A percentile compares a stretch with the other conserved stretches of the same genome.
These are phyloP conservation scores for Pyrenophora teres DNA, from an alignment of 2,329 filamentous ascomycete species.

Conservation along the genomic window DNA sequence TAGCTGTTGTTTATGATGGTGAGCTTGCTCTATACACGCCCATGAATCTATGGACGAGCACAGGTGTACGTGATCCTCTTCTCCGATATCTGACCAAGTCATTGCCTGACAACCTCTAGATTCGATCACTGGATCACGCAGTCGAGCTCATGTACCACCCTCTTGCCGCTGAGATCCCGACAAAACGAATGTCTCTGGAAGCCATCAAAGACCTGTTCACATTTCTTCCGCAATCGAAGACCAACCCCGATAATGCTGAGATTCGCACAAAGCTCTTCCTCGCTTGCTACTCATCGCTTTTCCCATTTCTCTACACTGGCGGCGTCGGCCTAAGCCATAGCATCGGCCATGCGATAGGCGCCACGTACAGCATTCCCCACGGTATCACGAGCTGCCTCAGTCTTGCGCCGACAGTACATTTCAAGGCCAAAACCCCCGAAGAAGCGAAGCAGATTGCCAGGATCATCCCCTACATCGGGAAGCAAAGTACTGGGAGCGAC, in stretches of 20 bases:
- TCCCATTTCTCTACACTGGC: conserved; percentile 55
- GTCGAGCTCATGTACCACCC: conserved; percentile 61
- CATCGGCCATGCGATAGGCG: conserved; percentile 59
- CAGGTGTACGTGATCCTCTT: conserved; percentile 45
- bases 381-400: conserved; percentile 61
- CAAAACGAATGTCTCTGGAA: conserved; percentile 53
- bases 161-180: conserved; percentile 56
- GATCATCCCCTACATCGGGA: conserved; percentile 53
- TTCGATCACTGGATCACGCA: conserved; percentile 61
- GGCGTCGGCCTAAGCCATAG: conserved; percentile 56
- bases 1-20: conserved; percentile 59
- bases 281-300: conserved; percentile 58
- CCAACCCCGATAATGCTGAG: conserved; percentile 54
- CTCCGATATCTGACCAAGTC: neutral
- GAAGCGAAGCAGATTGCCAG: conserved; percentile 56
- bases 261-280: conserved; percentile 58
- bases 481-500: conserved; percentile 49
- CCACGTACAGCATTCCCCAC: conserved; percentile 61
- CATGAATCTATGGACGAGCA: conserved; percentile 56
- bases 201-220: conserved; percentile 58
- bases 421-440: conserved; percentile 55
- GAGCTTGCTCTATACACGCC: conserved; percentile 59
- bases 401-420: conserved; percentile 57
- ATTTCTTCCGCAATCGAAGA: conserved; percentile 57
- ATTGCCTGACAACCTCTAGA: conserved; percentile 24